phyloP scores from a whole-genome alignment of 805 yeast species.

The Dipodascus albidus region DNA sequence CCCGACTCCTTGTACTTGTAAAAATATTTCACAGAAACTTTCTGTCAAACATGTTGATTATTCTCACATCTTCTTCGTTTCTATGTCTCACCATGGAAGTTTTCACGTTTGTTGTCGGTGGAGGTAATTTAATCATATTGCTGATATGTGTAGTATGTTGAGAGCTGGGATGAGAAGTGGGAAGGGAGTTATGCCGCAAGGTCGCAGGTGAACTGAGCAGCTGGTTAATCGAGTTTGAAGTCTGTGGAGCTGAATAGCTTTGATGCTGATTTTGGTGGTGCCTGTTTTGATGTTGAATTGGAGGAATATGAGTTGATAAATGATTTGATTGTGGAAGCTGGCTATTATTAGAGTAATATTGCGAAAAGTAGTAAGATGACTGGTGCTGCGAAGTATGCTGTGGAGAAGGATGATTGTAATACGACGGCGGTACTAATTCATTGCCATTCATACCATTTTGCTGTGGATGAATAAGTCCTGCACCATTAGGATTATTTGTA shows the following conservation, averaged over 20 bases:
- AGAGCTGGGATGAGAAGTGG: not conserved
- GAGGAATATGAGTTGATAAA: not conserved
- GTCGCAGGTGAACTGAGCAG: not conserved
- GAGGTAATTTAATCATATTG: not conserved
- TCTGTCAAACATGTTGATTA: not conserved
- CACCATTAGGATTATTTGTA: conserved; percentile 9
- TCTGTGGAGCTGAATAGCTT: not conserved
- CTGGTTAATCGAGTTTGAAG: not conserved
- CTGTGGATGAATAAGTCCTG: conserved; percentile 1
- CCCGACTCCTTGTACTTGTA: too few species aligned
- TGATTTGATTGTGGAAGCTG: not conserved
- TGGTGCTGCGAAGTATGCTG: not conserved
- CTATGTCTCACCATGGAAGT: not conserved
- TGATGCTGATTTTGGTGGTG: not conserved
- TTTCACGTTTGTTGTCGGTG: not conserved
- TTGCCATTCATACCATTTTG: not conserved
- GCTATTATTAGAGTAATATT: not conserved
- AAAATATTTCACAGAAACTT: not conserved
- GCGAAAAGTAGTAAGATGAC: not conserved
- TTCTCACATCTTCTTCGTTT: not conserved
- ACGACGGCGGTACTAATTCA: not conserved
- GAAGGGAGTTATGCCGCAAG: not conserved
- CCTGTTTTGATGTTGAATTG: not conserved
- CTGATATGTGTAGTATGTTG: not conserved
- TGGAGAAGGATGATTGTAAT: not conserved